phyloP scores from a whole-genome alignment of 2,329 filamentous ascomycete species.

The Didymella exigua region DNA sequence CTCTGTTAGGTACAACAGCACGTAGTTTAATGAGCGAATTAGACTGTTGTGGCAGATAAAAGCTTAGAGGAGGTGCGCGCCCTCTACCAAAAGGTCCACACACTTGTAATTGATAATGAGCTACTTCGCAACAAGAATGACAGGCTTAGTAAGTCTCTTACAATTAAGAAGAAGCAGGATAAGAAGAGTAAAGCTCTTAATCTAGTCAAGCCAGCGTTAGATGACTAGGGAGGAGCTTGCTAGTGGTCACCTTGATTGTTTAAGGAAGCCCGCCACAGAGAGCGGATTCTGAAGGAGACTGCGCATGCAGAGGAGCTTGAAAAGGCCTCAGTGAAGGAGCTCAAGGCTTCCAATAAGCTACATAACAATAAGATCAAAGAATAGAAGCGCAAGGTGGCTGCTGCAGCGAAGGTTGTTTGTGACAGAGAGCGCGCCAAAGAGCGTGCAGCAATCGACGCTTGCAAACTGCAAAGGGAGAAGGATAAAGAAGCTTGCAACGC shows the following conservation, averaged over 20 bases:
- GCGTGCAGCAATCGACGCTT: not conserved
- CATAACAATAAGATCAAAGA: not conserved
- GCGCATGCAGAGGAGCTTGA: not conserved
- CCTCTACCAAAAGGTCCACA: not conserved
- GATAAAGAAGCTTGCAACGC: not conserved
- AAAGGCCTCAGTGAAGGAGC: not conserved
- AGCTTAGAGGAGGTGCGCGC: not conserved
- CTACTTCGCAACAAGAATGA: not conserved
- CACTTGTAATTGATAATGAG: not conserved
- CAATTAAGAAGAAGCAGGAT: too few relatives aligned
- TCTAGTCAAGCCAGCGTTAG: not conserved
- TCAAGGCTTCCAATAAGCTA: not conserved
- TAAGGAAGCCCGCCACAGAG: not conserved
- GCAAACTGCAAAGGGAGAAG: not conserved
- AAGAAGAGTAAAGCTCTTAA: not conserved
- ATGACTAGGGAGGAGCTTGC: not conserved
- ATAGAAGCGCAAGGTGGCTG: not conserved
- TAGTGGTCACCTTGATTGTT: not conserved
- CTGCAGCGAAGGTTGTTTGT: not conserved
- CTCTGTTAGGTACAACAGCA: too few relatives aligned
- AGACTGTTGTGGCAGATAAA: not conserved
- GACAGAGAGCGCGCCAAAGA: not conserved
- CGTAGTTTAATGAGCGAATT: not conserved
- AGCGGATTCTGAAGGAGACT: not conserved
- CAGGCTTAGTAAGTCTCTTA: not conserved